A percentile compares a stretch with the other conserved stretches of the same genome.
Conservation (phyloP, 2,329 filamentous ascomycete genomes). For the Mycosphaerella sp. region DNA sequence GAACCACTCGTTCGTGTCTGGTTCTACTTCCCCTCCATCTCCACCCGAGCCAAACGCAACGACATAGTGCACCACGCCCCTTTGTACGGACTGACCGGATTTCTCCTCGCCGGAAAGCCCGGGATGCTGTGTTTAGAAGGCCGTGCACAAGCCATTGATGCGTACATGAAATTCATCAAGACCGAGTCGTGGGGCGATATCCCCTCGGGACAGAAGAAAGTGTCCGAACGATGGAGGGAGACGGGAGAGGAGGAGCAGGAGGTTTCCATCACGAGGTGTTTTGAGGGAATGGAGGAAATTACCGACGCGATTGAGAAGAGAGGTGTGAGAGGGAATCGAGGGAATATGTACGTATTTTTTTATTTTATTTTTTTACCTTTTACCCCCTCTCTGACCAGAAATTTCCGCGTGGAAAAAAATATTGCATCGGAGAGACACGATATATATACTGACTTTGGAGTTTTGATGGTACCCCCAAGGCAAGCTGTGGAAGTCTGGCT, state of each 20-base stretch:
- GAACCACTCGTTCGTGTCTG: conserved; percentile 48
- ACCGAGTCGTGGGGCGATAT: conserved; percentile 60
- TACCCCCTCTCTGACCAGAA: too few species aligned
- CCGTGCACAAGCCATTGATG: conserved; percentile 44
- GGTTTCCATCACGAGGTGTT: conserved; percentile 41
- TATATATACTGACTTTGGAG: too few species aligned
- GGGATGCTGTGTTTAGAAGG: conserved; percentile 52
- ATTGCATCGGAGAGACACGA: too few species aligned
- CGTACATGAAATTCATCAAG: conserved; percentile 59
- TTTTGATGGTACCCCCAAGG: too few species aligned
- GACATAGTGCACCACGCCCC: conserved; percentile 53
- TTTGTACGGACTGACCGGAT: conserved; percentile 50
- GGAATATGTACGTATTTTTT: conserved; percentile 40
- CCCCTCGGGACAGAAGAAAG: conserved; percentile 56
- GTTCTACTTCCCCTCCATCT: conserved; percentile 60
- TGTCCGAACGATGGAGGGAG: conserved; percentile 52
- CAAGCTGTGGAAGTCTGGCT: conserved; percentile 49
- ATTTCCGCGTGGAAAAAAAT: too few species aligned
- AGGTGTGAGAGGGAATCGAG: conserved; percentile 47
- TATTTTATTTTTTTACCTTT: too few species aligned
- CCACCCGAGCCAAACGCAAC: conserved; percentile 53
- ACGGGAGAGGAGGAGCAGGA: conserved; percentile 20
- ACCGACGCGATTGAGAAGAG: conserved; percentile 47
- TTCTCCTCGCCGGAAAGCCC: conserved; percentile 56
- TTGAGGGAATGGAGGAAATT: conserved; percentile 54